Percentiles rank a stretch among this genome's conserved stretches.
Conservation (phyloP, 805 yeast genomes). For the Saccharomyces eubayanus region DNA sequence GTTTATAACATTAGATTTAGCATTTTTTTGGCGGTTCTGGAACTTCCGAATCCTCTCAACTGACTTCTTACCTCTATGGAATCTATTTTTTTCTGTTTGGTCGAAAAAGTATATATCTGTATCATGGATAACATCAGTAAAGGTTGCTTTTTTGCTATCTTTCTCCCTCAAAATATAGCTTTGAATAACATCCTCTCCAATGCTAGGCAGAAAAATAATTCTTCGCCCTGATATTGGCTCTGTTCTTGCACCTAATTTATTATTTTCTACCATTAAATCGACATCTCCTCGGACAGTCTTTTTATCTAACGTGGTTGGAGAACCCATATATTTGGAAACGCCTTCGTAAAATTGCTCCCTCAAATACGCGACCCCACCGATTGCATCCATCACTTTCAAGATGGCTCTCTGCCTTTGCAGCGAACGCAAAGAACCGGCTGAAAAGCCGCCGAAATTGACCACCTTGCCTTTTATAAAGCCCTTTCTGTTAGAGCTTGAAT, state of each 20-base stretch:
- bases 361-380: conserved; percentile 40
- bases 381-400: conserved; percentile 35
- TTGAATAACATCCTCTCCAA: conserved; percentile 12
- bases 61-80: conserved; percentile 24
- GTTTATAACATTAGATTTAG: conserved; percentile 1
- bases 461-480: conserved; percentile 7
- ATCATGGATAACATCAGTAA: conserved; percentile 22
- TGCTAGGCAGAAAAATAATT: conserved; percentile 19
- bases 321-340: conserved; percentile 36
- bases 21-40: conserved; percentile 12
- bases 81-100: conserved; percentile 23
- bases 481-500: not conserved
- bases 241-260: conserved; percentile 13
- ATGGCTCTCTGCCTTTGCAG: conserved; percentile 38
- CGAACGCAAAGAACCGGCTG: conserved; percentile 38
- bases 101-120: conserved; percentile 31
- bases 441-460: conserved; percentile 28
- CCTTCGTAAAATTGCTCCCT: conserved; percentile 35
- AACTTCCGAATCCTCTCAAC: conserved; percentile 27
- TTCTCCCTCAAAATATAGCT: conserved; percentile 20
- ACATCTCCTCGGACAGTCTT: conserved; percentile 45
- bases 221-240: conserved; percentile 18
- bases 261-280: conserved; percentile 16
- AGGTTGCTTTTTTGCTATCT: conserved; percentile 19
- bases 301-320: conserved; percentile 40